Evolutionary conservation across 768 basidiomycete species (phyloP).

Genomic region (Kwoniella europaea): DNA sequence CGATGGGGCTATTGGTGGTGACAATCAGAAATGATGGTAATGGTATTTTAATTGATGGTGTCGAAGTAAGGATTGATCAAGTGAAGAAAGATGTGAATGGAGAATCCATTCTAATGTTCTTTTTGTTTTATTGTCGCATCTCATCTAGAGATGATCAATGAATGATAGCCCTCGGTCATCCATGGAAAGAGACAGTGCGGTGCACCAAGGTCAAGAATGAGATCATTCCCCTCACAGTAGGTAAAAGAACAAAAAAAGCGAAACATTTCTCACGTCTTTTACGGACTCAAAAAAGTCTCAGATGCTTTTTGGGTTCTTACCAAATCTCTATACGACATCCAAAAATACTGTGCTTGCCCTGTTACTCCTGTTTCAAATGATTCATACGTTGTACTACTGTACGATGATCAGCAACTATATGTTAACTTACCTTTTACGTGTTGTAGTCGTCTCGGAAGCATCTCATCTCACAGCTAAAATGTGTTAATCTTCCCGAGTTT

Average conservation of each 20-base stretch:
- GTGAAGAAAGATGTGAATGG: background rate
- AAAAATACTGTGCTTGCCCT: background rate
- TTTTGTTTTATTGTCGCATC: background rate
- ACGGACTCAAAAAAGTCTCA: constrained; percentile 1
- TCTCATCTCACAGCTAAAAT: background rate
- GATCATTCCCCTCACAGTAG: background rate
- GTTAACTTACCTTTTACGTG: too few species aligned
- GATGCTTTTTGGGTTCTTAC: background rate
- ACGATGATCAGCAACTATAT: background rate
- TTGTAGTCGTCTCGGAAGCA: background rate
- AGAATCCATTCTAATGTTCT: background rate
- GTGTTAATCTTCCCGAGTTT: too few species aligned
- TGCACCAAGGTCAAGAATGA: background rate
- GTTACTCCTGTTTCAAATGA: background rate
- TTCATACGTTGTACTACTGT: background rate
- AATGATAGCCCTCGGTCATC: background rate
- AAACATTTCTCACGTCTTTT: constrained; percentile 13
- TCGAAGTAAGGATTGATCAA: too few species aligned
- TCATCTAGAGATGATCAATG: background rate
- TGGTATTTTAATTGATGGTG: too few species aligned
- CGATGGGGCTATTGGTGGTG: background rate
- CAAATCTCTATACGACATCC: too few species aligned
- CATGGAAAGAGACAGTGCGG: background rate
- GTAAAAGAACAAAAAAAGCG: background rate
- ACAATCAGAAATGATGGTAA: background rate